These are phyloP conservation scores for Kodamaea restingae DNA, from an alignment of 805 yeast genomes.

Conservation along the genomic window DNA sequence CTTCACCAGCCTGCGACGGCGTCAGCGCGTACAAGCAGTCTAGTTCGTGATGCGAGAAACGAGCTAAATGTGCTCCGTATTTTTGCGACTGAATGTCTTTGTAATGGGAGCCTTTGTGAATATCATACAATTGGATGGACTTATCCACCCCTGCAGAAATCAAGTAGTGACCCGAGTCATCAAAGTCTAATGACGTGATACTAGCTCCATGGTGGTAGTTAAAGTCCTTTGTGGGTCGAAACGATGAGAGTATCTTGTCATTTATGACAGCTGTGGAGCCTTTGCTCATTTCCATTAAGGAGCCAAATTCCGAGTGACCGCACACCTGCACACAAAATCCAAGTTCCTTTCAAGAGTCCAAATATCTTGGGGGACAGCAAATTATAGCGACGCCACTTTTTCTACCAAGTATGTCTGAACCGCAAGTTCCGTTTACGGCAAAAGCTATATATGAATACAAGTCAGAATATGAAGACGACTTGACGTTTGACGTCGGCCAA, in stretches of 20 bases:
- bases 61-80: constrained; percentile 86
- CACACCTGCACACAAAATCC: constrained; percentile 1
- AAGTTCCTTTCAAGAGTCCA: not conserved
- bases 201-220: constrained; percentile 49
- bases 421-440: constrained; percentile 57
- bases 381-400: not conserved
- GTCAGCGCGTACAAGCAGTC: constrained; percentile 84
- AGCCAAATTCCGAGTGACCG: not conserved
- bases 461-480: constrained; percentile 72
- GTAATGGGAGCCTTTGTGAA: constrained; percentile 58
- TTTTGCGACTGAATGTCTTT: constrained; percentile 79
- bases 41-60: constrained; percentile 70
- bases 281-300: constrained; percentile 6
- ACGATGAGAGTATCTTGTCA: constrained; percentile 22
- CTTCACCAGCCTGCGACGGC: constrained; percentile 29
- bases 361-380: not conserved
- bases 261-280: constrained; percentile 25
- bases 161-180: constrained; percentile 75
- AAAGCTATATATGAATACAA: constrained; percentile 63
- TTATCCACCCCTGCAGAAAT: constrained; percentile 79
- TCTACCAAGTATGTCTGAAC: constrained; percentile 15
- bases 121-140: constrained; percentile 78
- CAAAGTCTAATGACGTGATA: constrained; percentile 71
- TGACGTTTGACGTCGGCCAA: constrained; percentile 65
- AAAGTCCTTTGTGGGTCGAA: constrained; percentile 46